Base-by-base conservation (phyloP, 148 eudicot species). In the Spergularia bocconei region DNA sequence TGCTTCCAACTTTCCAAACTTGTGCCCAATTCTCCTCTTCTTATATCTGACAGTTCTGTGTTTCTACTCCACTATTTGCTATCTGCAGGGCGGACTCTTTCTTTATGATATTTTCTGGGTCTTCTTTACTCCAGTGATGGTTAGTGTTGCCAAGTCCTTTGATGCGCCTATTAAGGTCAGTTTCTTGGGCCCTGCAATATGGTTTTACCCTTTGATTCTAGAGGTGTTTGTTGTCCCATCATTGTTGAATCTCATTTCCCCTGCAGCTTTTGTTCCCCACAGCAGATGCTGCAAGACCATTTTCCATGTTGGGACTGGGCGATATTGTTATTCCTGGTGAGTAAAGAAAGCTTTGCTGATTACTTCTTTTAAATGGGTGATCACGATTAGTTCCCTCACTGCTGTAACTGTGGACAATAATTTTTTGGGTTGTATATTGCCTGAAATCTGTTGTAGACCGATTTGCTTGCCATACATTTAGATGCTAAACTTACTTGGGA, bases 111-210 rank as follows among this genome's bases (percentile, higher is more conserved):
- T 96, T 71, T 96, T 96, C 81, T 96, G 99, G 99, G 99, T 96
- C 21, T 96, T 96, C 86, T 96, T 96, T 74, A 96, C 99, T 48
- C 99, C 99, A 29, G 99, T 96, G 67, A 96, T 96, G 99, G 99
- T 96, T 75, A 92, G 98, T 72, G 99, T 96, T 78, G 98, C 99
- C 29, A 96, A 96, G 82, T 96, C 99, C 71, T 96, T 96, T 69
- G 97, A 95, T 82, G 99, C 99, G 60, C 99, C 99, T 58, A 95
- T 95, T 73, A 95, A 95, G 98, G 99, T 92, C 29, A 80, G 87
- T 89, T 70, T 69, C 48, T 73, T 55, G 19, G 69, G 63, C 16
- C 52, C 68, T 63, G 51, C 64, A 64, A 47, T 41, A 7, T 59
- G 41, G 17, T 64, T 20, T 16, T 1, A 23, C 25, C 44, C 38